Percentiles rank a stretch among this genome's conserved stretches.
Evolutionary conservation across 73 alveolate genomes (phyloP).

Genomic region (Paraurostyla sp.): DNA sequence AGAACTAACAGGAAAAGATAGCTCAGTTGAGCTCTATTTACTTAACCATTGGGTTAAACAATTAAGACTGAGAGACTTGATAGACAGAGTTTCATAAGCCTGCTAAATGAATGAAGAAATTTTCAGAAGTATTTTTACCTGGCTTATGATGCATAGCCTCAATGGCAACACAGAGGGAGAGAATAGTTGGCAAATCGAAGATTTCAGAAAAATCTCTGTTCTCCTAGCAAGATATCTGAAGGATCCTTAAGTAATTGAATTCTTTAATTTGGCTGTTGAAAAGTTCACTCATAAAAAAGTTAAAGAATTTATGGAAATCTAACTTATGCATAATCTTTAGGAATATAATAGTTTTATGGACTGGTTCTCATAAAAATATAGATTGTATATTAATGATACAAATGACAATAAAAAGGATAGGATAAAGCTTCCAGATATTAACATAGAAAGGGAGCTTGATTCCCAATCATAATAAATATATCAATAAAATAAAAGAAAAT

Average conservation of each 20-base stretch:
- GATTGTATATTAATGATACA: background rate
- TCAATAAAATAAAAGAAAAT: background rate
- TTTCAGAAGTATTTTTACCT: background rate
- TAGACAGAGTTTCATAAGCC: constrained; percentile 49
- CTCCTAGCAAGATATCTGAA: constrained; percentile 4
- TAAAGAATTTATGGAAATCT: constrained; percentile 56
- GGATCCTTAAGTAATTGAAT: background rate
- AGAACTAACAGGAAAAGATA: constrained; percentile 17
- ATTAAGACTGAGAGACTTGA: constrained; percentile 37
- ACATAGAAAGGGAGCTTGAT: too few relatives aligned
- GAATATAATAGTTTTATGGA: constrained; percentile 13
- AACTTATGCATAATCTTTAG: constrained; percentile 26
- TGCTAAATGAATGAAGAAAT: background rate
- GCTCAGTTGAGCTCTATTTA: constrained; percentile 42
- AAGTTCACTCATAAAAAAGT: constrained; percentile 17
- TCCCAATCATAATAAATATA: too few relatives aligned
- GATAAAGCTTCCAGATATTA: background rate
- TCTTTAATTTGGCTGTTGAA: background rate
- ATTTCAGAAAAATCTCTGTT: constrained; percentile 41
- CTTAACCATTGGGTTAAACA: constrained; percentile 27
- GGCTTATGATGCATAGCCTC: constrained; percentile 31
- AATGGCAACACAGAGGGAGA: background rate
- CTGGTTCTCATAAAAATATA: constrained; percentile 8
- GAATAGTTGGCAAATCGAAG: constrained; percentile 33
- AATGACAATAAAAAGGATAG: background rate